A percentile compares a stretch with the other conserved stretches of the same genome.
Conservation (phyloP, 2,329 filamentous ascomycete genomes). For the Pseudogymnoascus sp. region DNA sequence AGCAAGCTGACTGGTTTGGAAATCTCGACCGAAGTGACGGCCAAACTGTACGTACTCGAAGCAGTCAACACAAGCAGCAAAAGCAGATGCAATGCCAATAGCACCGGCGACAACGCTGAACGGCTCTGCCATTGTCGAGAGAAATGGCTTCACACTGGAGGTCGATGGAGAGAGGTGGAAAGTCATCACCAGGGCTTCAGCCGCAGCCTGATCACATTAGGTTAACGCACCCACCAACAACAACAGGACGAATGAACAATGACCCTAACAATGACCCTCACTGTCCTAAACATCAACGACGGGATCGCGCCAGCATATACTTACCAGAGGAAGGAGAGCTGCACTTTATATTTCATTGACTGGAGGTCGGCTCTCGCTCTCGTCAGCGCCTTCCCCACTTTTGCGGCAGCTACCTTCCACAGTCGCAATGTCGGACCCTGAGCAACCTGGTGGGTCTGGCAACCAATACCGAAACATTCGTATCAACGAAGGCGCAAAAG, state of each 20-base stretch:
- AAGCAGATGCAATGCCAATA: slow-evolving; percentile 30
- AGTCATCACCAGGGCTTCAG: not conserved
- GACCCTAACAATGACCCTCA: too few relatives aligned
- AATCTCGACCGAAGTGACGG: slow-evolving; percentile 29
- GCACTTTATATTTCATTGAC: not conserved
- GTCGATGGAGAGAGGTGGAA: not conserved
- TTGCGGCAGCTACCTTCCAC: not conserved
- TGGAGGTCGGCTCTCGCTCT: not conserved
- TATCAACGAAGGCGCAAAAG: not conserved
- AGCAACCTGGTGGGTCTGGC: not conserved
- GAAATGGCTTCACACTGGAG: too few relatives aligned
- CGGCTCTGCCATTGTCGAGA: slow-evolving; percentile 6
- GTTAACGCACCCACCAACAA: too few relatives aligned
- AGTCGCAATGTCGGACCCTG: not conserved
- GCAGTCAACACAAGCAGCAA: slow-evolving; percentile 33
- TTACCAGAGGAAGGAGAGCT: not conserved
- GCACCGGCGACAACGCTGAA: slow-evolving; percentile 24
- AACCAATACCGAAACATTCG: not conserved
- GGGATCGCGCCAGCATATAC: not conserved
- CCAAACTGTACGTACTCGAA: slow-evolving; percentile 36
- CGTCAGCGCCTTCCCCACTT: not conserved
- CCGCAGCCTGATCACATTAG: not conserved
- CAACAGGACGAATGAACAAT: too few relatives aligned
- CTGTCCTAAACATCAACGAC: not conserved
- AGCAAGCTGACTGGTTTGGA: slow-evolving; percentile 28